Evolutionary conservation across 2,329 filamentous ascomycete genomes (phyloP), one percentile per base, ranked within the genome.

Genomic region (Penicillium freii): DNA sequence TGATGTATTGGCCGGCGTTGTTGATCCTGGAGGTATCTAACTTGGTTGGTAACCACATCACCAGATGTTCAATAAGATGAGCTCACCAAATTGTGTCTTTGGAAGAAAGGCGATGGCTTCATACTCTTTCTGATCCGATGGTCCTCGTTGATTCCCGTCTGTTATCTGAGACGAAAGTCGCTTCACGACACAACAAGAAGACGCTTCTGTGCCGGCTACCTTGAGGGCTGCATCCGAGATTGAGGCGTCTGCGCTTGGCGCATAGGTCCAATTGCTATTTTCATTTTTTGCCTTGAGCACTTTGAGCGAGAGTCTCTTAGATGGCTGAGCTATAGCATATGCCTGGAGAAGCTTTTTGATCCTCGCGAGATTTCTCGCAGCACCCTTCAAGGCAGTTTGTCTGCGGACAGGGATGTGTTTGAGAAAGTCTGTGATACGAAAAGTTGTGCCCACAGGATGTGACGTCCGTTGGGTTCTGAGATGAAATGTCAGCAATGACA

Each of bases 251-350:
- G 73, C 60, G 43, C 79, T 81, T 0, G 85, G 83, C 1, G 81
- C 82, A 68, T 87, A 88, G 15, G 79, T 75, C 75, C 84, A 86
- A 45, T 89, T 89, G 4, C 67, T 72, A 54, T 81, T 80, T 61
- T 87, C 81, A 63, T 84, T 87, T 69, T 85, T 86, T 2, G 78
- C 82, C 68, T 85, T 83, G 21, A 87, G 61, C 0, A 80, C 73
- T 57, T 77, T 81, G n/a, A 85, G 65, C 1, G 81, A 81, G 27
- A 88, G 75, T 13, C 85, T 75, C n/a, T 81, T 78, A 10, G 75
- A 69, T 5, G 83, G 83, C 57, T 83, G 78, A 17, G 84, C 82
- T 40, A 87, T 76, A 10, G 84, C 83, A 71, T 87, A 88, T 2
- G 79, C 73, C 63, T 86, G 81, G 42, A 88, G 66, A 23, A 84